Base-by-base conservation (phyloP, 1,284 basidiomycete genomes). In the Pseudozyma sp. region DNA sequence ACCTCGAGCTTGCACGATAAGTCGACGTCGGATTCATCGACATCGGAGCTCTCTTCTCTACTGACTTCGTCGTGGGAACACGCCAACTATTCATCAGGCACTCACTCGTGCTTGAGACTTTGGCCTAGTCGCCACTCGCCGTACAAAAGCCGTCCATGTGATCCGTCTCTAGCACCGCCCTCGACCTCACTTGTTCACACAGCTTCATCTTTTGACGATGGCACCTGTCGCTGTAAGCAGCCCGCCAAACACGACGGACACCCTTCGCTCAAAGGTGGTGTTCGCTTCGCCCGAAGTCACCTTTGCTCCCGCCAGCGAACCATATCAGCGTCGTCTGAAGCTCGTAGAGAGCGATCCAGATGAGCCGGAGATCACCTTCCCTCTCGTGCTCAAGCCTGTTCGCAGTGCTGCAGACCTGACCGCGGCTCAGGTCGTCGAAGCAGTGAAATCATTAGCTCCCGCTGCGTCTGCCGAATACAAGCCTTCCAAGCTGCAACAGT, bases 241-340 rank as follows among this genome's bases (percentile, higher is more conserved):
- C n/a, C 5, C 53, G 5, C 34, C 54, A 14, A 33, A 9, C 9
- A 17, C 44, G 13, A 35, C 40, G 7, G 35, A 34, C 10, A 5
- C 35, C n/a, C 35, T 17, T 4, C 16, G 11, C n/a, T 43, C 47
- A 5, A 68, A 68, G 60, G 52, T 54, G 11, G 31, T 54, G 11
- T 24, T 10, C 37, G 19, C 45, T 54, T 44, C 65, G 29, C 24
- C 33, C 19, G 17, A 68, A 7, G 29, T 68, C 40, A n/a, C 60
- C 31, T 63, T 68, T 30, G 48, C 30, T 7, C 33, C 52, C 17
- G 14, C 54, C 1, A 42, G 54, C 7, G 59, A 62, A 45, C 66
- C 60, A 1, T 68, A 68, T 19, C 67, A 68, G 31, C 60, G 67
- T 31, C 55, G 60, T 31, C 58, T 68, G n/a, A 68, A 56, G 56